Base-by-base conservation (phyloP, 176 grass and related monocot genomes). In the Pharus latifolius region DNA sequence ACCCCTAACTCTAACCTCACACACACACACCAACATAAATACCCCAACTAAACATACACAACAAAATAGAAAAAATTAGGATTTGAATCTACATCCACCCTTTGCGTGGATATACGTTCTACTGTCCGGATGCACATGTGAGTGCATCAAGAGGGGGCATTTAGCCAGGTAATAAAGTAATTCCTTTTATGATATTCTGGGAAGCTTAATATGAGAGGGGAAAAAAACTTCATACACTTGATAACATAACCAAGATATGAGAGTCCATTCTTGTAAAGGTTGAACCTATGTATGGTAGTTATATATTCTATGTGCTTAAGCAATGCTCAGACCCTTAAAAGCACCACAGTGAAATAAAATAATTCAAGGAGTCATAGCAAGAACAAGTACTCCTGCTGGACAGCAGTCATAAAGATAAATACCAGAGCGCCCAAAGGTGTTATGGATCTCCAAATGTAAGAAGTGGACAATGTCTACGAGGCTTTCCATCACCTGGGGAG, bases 401-500 rank as follows among this genome's bases (percentile, higher is more conserved):
- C 3, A 61, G 34, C 7, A 67, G 41, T 14, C 61, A 74, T 63
- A 80, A 83, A 47, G 72, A 89, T 56, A 55, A 48, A 76, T 99
- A 99, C 96, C 96, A 77, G 87, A 53, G 81, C 13, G 56, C 20
- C 76, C 84, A 25, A 99, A 95, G 33, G 87, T 67, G 32, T 88
- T 63, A 73, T 95, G 58, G 44, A 91, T 95, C 72, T 94, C 84
- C 72, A 88, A 67, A 80, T 91, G 82, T 51, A 99, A 85, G 70
- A 91, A 91, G 32, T 95, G 87, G 47, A 95, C 96, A 56, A 91
- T 80, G 37, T 95, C 96, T 78, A 95, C 82, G 25, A 99, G 82
- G 34, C 91, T 95, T 75, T 91, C 90, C 73, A 99, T 85, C 59
- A 99, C 85, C 95, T 99, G 53, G 2, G 29, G 68, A 65, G 20